These are phyloP conservation scores for Globisporangium polare DNA, from an alignment of 352 stramenopile genomes.

Conservation along the genomic window DNA sequence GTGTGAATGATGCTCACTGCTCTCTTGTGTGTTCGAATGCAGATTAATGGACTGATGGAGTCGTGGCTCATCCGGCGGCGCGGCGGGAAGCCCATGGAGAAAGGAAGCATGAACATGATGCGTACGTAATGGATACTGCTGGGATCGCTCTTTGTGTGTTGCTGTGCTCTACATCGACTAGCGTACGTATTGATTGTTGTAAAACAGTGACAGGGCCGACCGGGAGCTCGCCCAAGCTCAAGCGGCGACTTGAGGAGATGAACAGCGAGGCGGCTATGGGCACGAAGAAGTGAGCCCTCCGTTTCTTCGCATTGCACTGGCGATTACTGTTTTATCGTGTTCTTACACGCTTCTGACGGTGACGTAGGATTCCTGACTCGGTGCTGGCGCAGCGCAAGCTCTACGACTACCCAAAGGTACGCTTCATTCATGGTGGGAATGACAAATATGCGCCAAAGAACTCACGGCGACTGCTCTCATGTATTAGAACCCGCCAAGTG, in stretches of 20 bases:
- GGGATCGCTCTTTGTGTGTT: neutral
- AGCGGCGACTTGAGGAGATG: constrained; percentile 57
- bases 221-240: constrained; percentile 65
- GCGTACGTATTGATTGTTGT: neutral
- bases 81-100: constrained; percentile 78
- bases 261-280: constrained; percentile 33
- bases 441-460: too few relatives aligned
- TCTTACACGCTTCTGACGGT: constrained; percentile 4
- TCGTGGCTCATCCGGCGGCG: constrained; percentile 79
- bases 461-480: too few relatives aligned
- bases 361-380: constrained; percentile 15
- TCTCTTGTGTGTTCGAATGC: neutral
- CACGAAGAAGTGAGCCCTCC: constrained; percentile 33
- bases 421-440: too few relatives aligned
- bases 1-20: neutral
- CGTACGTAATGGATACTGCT: neutral
- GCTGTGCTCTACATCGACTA: neutral
- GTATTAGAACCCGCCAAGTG: constrained; percentile 48
- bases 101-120: constrained; percentile 50
- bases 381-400: constrained; percentile 48
- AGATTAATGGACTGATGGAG: constrained; percentile 87
- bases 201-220: constrained; percentile 44
- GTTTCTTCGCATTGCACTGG: neutral
- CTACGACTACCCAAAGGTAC: constrained; percentile 77
- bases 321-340: neutral